These are phyloP conservation scores for Fistulifera solaris DNA, from an alignment of 108 stramenopile species.

Conservation along the genomic window DNA sequence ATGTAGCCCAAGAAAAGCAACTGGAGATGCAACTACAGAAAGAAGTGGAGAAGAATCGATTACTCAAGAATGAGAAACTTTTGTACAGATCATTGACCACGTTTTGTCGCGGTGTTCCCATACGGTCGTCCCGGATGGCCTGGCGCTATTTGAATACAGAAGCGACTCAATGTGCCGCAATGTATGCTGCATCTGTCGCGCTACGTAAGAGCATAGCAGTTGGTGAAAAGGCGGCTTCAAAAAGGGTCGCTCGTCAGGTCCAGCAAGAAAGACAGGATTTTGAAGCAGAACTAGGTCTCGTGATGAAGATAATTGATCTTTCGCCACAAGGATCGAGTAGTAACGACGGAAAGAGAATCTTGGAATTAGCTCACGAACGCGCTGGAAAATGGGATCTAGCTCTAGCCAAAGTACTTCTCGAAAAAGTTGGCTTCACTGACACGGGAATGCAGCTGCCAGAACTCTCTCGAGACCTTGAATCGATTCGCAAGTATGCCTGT, in stretches of 20 bases:
- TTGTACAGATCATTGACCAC: conserved; percentile 40
- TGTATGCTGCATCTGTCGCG: conserved; percentile 42
- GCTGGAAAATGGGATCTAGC: conserved; percentile 69
- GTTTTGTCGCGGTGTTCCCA: conserved; percentile 45
- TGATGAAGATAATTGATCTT: neutral
- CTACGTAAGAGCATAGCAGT: conserved; percentile 13
- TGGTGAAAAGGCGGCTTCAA: too few species aligned
- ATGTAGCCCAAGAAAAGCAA: too few species aligned
- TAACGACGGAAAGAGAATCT: conserved; percentile 33
- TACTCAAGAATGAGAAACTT: conserved; percentile 30
- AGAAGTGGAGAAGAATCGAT: too few species aligned
- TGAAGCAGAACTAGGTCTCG: conserved; percentile 33
- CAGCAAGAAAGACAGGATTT: conserved; percentile 25
- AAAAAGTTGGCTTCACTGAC: conserved; percentile 65
- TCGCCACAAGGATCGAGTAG: conserved; percentile 60
- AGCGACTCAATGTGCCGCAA: conserved; percentile 41
- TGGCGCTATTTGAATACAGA: conserved; percentile 59
- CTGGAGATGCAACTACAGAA: too few species aligned
- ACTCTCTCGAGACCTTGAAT: conserved; percentile 62
- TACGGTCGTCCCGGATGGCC: conserved; percentile 69
- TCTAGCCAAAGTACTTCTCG: conserved; percentile 56
- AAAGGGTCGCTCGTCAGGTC: conserved; percentile 47
- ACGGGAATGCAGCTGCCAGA: conserved; percentile 70
- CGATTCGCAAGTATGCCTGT: conserved; percentile 66
- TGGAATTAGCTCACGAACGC: conserved; percentile 37